These are phyloP conservation scores for Lasiosphaeria ovina DNA, from an alignment of 495 filamentous ascomycete genomes.

Conservation along the genomic window DNA sequence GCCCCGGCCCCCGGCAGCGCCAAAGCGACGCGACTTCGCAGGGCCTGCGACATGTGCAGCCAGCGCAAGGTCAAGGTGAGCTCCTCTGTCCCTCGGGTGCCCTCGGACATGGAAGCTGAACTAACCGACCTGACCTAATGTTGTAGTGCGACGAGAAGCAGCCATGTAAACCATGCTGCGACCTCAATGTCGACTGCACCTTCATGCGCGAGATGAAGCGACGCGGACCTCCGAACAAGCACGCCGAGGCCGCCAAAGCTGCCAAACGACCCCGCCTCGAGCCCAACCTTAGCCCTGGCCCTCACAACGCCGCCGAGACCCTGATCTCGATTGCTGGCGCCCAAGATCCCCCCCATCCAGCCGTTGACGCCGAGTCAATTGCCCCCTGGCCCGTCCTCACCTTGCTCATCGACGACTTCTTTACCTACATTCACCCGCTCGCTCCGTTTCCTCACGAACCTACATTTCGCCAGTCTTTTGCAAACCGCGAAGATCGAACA, in stretches of 20 bases:
- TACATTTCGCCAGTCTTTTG: slow-evolving; percentile 72
- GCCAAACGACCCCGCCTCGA: slow-evolving; percentile 63
- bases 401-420: slow-evolving; percentile 79
- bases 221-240: slow-evolving; percentile 80
- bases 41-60: slow-evolving; percentile 83
- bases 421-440: slow-evolving; percentile 86
- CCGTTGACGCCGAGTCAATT: slow-evolving; percentile 68
- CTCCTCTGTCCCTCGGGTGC: background rate
- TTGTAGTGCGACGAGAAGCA: slow-evolving; percentile 75
- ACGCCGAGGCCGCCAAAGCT: slow-evolving; percentile 68
- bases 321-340: slow-evolving; percentile 41
- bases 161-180: slow-evolving; percentile 76
- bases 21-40: slow-evolving; percentile 58
- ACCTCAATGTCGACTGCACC: slow-evolving; percentile 80
- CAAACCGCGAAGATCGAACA: slow-evolving; percentile 64
- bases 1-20: slow-evolving; percentile 16
- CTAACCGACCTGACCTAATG: background rate
- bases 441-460: slow-evolving; percentile 83
- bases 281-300: slow-evolving; percentile 28
- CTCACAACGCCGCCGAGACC: slow-evolving; percentile 50
- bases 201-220: slow-evolving; percentile 75
- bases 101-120: background rate
- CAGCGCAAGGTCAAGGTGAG: slow-evolving; percentile 83
- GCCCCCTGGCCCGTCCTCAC: slow-evolving; percentile 65
- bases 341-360: slow-evolving; percentile 21